Evolutionary conservation across 345 rosid species (phyloP).

Genomic region (Anastatica hierochuntica): DNA sequence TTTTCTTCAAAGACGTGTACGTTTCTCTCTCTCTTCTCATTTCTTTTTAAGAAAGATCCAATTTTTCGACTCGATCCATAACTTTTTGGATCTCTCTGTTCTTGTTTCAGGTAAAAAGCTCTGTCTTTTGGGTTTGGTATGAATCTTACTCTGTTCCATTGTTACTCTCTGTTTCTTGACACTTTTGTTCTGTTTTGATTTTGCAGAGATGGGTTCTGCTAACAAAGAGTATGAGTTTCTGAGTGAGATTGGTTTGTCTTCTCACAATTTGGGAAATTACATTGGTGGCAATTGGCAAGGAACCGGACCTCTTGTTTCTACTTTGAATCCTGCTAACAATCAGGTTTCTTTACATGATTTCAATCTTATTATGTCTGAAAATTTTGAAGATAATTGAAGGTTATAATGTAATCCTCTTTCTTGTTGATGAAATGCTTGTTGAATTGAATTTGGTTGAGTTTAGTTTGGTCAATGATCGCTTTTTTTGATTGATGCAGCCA

Average conservation of each 20-base stretch:
- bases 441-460: too few species aligned
- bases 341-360: conserved; percentile 65
- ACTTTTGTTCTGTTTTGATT: too few species aligned
- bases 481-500: conserved; percentile 36
- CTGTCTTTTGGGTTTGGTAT: too few species aligned
- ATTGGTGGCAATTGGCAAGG: conserved; percentile 77
- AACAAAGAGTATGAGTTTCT: conserved; percentile 59
- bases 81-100: neutral
- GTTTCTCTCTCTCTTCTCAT: conserved; percentile 14
- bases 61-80: neutral
- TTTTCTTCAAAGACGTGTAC: conserved; percentile 19
- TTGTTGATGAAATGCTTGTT: too few species aligned
- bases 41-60: neutral
- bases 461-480: too few species aligned
- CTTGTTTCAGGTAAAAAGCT: too few species aligned
- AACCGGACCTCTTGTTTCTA: conserved; percentile 51
- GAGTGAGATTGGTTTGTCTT: conserved; percentile 63
- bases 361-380: too few species aligned
- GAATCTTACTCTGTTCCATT: too few species aligned
- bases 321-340: conserved; percentile 72
- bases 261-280: conserved; percentile 58
- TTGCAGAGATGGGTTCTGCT: conserved; percentile 58
- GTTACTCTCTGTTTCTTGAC: too few species aligned
- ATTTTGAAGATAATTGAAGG: too few species aligned
- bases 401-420: neutral